Evolutionary conservation across 148 eudicot species (phyloP).

Genomic region (Vaccinium macrocarpon): DNA sequence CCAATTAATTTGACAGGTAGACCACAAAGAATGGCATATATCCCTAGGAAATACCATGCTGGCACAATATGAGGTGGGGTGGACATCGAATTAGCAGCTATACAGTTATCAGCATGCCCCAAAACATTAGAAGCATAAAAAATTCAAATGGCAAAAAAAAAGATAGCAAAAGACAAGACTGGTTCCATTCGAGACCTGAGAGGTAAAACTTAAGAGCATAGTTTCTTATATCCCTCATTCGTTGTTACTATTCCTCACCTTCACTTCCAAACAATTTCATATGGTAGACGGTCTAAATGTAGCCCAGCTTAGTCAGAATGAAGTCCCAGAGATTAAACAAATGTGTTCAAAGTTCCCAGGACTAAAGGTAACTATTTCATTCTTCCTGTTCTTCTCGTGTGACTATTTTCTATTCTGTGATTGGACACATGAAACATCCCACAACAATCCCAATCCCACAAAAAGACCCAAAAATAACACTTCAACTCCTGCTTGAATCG

Average conservation of each 20-base stretch:
- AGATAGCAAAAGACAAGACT: too few relatives aligned
- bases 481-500: not conserved
- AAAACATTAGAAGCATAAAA: conserved; percentile 1
- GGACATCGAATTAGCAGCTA: conserved; percentile 4
- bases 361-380: too few relatives aligned
- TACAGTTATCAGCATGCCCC: not conserved
- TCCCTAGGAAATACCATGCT: not conserved
- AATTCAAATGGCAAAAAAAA: not conserved
- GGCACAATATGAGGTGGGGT: conserved; percentile 10
- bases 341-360: too few relatives aligned
- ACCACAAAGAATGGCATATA: not conserved
- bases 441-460: not conserved
- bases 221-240: not conserved
- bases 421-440: not conserved
- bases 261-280: not conserved
- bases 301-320: not conserved
- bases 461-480: not conserved
- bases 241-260: not conserved
- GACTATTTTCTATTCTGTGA: not conserved
- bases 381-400: not conserved
- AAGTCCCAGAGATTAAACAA: too few relatives aligned
- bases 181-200: too few relatives aligned
- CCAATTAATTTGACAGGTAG: too few relatives aligned
- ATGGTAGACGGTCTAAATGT: not conserved
- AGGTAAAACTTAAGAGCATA: too few relatives aligned